phyloP scores from a whole-genome alignment of 2,329 filamentous ascomycete genomes.

The Diaporthe australafricana region DNA sequence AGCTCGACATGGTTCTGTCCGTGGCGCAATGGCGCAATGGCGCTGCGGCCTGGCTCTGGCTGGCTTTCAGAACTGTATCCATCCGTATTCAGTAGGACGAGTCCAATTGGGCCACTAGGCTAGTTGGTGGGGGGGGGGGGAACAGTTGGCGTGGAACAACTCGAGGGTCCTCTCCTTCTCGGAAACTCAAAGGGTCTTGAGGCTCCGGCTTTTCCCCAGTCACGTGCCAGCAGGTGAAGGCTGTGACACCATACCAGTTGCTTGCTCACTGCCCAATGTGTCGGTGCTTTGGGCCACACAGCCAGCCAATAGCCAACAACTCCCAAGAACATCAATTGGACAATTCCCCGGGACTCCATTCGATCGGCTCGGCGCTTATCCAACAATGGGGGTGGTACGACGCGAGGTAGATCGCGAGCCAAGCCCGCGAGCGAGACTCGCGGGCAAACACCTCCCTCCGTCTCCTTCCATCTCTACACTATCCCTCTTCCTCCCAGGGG shows the following conservation, averaged over 20 bases:
- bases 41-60: conserved; percentile 3
- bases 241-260: conserved; percentile 5
- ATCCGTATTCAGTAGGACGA: not conserved
- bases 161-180: not conserved
- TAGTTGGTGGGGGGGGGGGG: too few relatives aligned
- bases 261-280: not conserved
- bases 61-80: not conserved
- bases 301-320: too few relatives aligned
- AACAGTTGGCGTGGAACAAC: too few relatives aligned
- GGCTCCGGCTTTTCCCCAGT: conserved; percentile 3
- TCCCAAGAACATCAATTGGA: not conserved
- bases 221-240: conserved; percentile 11
- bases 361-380: conserved; percentile 21
- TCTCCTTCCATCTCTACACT: too few relatives aligned
- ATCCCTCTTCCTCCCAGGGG: conserved; percentile 5
- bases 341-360: conserved; percentile 21
- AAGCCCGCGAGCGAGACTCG: conserved; percentile 13
- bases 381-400: conserved; percentile 2
- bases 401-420: conserved; percentile 28
- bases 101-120: not conserved
- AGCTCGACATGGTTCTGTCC: conserved; percentile 25
- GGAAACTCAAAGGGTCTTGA: not conserved
- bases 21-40: conserved; percentile 17
- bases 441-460: not conserved
- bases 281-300: not conserved